Evolutionary conservation across 2,329 filamentous ascomycete species (phyloP), one percentile per base, ranked within the genome.

Genomic region (Claviceps lovelessii): DNA sequence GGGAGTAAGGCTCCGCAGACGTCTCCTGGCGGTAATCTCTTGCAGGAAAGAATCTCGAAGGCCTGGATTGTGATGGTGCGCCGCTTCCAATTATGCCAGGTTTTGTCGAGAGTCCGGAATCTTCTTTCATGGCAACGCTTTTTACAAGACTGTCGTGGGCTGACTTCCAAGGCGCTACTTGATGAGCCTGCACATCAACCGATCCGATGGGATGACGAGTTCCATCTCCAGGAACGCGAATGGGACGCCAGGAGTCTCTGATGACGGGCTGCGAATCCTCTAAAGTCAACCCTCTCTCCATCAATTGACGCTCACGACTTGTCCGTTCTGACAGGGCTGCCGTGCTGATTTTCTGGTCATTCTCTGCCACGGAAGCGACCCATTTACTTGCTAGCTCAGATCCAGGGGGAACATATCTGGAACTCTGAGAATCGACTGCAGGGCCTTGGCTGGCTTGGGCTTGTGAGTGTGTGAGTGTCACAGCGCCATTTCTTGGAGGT

Each of bases 11-110:
- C 52, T 61, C 56, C 19, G 63, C 60, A 50, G 61, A 56, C 23
- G 72, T 67, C 29, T 77, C 74, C 10, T 67, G 61, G 15, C 74
- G 75, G 39, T 67, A 60, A 60, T 81, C 79, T 54, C 69, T 76
- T 2, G 74, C 65, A 0, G 82, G 82, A 65, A 85, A 85, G 66
- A 85, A 85, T 47, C 81, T 70, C 8, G 82, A 85, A 19, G 74
- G 70, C 28, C 80, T 74, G 23, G 70, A 68, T 56, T 76, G 71
- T 41, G 77, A 71, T 4, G 73, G 62, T 28, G 68, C 60, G n/a
- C 60, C 62, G 31, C 65, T 61, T 6, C 65, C 60, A 52, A 68
- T 64, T 17, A 66, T 61, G 15, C 62, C 67, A 31, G 65, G 52
- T 49, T 61, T 63, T 11, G 60, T 52, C 11, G 62, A 42, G 31